Evolutionary conservation across 139 green algal genomes (phyloP).

Genomic region (Closterium sp.): DNA sequence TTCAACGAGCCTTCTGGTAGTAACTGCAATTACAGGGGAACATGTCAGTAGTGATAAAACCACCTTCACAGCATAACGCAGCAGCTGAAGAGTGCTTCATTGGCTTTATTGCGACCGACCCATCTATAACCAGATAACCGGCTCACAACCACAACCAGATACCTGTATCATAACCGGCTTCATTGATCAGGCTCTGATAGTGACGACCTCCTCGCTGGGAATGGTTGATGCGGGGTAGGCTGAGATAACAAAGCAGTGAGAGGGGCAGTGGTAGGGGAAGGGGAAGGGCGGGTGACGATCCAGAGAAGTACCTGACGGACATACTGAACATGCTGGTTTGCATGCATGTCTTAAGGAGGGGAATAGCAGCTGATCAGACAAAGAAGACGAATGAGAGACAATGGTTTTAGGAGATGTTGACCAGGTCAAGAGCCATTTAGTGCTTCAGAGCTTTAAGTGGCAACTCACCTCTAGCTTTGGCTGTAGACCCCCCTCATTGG

Average conservation of each 20-base stretch:
- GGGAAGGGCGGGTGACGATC: too few relatives aligned
- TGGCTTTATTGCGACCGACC: too few relatives aligned
- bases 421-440: too few relatives aligned
- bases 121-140: too few relatives aligned
- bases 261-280: not conserved
- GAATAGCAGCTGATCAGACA: not conserved
- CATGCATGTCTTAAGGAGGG: not conserved
- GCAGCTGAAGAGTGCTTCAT: too few relatives aligned
- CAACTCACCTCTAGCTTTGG: not conserved
- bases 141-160: not conserved
- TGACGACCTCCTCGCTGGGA: not conserved
- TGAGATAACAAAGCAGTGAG: not conserved
- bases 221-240: not conserved
- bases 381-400: too few relatives aligned
- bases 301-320: not conserved
- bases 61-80: too few relatives aligned
- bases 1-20: too few relatives aligned
- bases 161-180: not conserved
- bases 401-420: too few relatives aligned
- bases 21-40: too few relatives aligned
- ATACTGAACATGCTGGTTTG: too few relatives aligned
- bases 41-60: too few relatives aligned
- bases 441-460: not conserved
- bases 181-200: not conserved
- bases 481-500: not conserved